Evolutionary conservation across 805 yeast species (phyloP).

Genomic region (Saturnispora mendoncae): DNA sequence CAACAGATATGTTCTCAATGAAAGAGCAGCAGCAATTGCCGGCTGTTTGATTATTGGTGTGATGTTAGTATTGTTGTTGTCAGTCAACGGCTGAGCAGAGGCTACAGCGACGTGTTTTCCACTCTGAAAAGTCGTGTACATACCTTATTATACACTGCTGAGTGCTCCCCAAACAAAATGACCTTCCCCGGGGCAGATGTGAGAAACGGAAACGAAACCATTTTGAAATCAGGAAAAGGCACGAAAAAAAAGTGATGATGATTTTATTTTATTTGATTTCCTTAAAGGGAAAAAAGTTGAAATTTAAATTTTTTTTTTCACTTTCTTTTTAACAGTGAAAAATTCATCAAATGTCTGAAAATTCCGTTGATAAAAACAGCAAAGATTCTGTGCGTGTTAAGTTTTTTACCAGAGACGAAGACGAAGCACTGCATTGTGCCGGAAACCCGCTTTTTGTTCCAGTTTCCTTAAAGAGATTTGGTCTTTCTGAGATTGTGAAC

Average conservation of each 20-base stretch:
- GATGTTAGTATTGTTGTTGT: too few species aligned
- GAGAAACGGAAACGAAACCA: constrained; percentile 42
- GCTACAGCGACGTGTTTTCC: not conserved
- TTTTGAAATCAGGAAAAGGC: constrained; percentile 5
- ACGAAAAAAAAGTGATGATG: constrained; percentile 2
- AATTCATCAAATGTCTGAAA: constrained; percentile 16
- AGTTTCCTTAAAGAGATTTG: constrained; percentile 74
- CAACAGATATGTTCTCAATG: constrained; percentile 72
- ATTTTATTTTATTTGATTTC: not conserved
- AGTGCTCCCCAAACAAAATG: constrained; percentile 92
- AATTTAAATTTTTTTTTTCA: not conserved
- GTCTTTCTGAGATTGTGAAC: constrained; percentile 90
- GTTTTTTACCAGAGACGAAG: constrained; percentile 80
- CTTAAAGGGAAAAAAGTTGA: too few species aligned
- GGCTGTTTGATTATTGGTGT: constrained; percentile 38
- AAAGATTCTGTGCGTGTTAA: constrained; percentile 60
- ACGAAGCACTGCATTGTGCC: constrained; percentile 57
- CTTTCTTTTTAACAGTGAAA: too few species aligned
- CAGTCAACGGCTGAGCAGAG: not conserved
- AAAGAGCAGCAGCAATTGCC: constrained; percentile 92
- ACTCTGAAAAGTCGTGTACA: constrained; percentile 14
- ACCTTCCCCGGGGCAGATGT: constrained; percentile 97
- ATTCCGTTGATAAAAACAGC: not conserved
- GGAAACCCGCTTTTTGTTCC: constrained; percentile 88
- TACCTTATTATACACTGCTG: constrained; percentile 79